These are phyloP conservation scores for Thielaviopsis euricoi DNA, from an alignment of 2,329 filamentous ascomycete species.

Conservation along the genomic window DNA sequence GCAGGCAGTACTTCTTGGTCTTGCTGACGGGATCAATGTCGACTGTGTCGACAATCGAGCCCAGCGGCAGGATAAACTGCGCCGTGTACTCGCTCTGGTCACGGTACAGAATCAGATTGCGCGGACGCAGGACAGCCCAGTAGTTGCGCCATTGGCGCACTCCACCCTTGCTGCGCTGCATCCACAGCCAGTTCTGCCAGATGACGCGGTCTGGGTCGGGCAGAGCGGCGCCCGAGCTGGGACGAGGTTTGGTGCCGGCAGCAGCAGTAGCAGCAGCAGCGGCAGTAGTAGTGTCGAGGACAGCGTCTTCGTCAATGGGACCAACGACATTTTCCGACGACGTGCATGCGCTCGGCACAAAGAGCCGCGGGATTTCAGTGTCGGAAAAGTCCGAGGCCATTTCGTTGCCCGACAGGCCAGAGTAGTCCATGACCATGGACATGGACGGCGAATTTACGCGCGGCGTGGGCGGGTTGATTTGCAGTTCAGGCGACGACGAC, in stretches of 20 bases:
- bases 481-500: constrained; percentile 47
- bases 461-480: constrained; percentile 22
- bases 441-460: constrained; percentile 29
- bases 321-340: constrained; percentile 34
- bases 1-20: constrained; percentile 74
- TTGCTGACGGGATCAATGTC: constrained; percentile 79
- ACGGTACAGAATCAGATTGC: constrained; percentile 81
- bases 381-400: constrained; percentile 79
- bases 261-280: not conserved
- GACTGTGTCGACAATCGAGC: constrained; percentile 71
- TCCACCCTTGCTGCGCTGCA: constrained; percentile 66
- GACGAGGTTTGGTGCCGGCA: constrained; percentile 14
- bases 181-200: constrained; percentile 80
- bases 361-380: constrained; percentile 29
- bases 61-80: constrained; percentile 62
- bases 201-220: constrained; percentile 75
- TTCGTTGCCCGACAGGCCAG: constrained; percentile 44
- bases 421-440: constrained; percentile 49
- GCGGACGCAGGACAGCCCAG: constrained; percentile 80
- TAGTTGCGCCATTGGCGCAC: constrained; percentile 87
- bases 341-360: not conserved
- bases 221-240: constrained; percentile 24
- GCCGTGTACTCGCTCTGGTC: constrained; percentile 82
- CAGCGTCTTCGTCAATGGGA: constrained; percentile 19
- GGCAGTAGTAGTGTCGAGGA: constrained; percentile 5